Evolutionary conservation across 225 moss, liverwort and hornwort species (phyloP).

Genomic region (Physcomitrellopsis africana): DNA sequence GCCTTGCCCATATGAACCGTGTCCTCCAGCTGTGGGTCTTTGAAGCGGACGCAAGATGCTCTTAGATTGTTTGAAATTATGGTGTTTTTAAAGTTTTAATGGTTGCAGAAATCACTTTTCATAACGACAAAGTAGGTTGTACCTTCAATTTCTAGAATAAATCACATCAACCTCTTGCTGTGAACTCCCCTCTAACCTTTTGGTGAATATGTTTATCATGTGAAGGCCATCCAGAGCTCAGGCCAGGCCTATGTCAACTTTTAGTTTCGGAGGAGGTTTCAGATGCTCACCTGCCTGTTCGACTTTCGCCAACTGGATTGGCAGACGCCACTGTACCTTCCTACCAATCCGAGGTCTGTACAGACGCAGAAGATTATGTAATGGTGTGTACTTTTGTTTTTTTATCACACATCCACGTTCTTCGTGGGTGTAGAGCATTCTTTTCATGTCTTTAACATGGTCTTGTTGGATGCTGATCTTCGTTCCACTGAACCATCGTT

Average conservation of each 20-base stretch:
- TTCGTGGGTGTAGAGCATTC: background rate
- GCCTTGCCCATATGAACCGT: too few relatives aligned
- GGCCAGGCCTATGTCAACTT: constrained; percentile 55
- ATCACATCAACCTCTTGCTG: background rate
- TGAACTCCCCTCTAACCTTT: background rate
- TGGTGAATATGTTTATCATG: constrained; percentile 28
- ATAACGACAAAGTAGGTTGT: constrained; percentile 17
- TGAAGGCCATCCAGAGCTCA: constrained; percentile 45
- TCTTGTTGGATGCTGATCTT: constrained; percentile 26
- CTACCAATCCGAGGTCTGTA: constrained; percentile 67
- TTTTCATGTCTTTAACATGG: constrained; percentile 14
- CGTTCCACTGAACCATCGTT: background rate
- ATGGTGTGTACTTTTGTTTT: constrained; percentile 50
- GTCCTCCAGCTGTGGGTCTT: too few relatives aligned
- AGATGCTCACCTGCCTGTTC: constrained; percentile 43
- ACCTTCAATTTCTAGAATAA: background rate
- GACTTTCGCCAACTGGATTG: constrained; percentile 52
- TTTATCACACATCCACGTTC: background rate
- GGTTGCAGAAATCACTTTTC: constrained; percentile 3
- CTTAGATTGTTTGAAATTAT: too few relatives aligned
- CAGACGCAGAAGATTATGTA: constrained; percentile 57
- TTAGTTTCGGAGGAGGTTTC: constrained; percentile 45
- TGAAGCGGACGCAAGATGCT: too few relatives aligned
- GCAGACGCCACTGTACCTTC: constrained; percentile 49
- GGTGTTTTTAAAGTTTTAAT: background rate